Conservation (phyloP, 768 basidiomycete genomes). For the Russula abietina region DNA sequence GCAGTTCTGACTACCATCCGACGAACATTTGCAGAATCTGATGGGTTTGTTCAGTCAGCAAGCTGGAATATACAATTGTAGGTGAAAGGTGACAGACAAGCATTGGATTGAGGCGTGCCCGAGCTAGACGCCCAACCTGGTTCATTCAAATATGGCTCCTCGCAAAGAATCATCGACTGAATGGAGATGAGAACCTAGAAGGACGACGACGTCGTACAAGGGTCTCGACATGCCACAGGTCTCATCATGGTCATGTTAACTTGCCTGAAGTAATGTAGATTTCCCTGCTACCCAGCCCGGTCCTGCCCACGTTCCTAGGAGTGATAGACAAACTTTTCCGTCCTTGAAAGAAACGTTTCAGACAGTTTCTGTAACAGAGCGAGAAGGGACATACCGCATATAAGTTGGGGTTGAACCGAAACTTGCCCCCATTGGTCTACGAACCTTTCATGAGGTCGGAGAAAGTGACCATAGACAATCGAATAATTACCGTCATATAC, state of each 20-base stretch:
- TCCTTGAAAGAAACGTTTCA: conserved; percentile 42
- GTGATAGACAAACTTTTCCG: conserved; percentile 89
- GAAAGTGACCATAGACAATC: not conserved
- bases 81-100: conserved; percentile 48
- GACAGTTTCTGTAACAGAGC: not conserved
- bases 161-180: conserved; percentile 93
- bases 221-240: not conserved
- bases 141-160: conserved; percentile 91
- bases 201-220: conserved; percentile 7
- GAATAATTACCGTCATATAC: conserved; percentile 53
- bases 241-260: conserved; percentile 20
- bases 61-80: not conserved
- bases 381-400: conserved; percentile 58
- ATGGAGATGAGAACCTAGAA: conserved; percentile 81
- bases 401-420: conserved; percentile 89
- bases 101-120: conserved; percentile 68
- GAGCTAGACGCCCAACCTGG: conserved; percentile 76
- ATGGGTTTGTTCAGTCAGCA: conserved; percentile 15
- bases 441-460: not conserved
- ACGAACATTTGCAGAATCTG: conserved; percentile 88
- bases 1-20: conserved; percentile 90
- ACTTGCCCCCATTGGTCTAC: conserved; percentile 83
- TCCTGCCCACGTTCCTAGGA: conserved; percentile 89
- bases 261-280: conserved; percentile 81
- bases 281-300: conserved; percentile 91